A percentile compares a stretch with the other conserved stretches of the same genome.
Evolutionary conservation across 78 protist species (phyloP).

Genomic region (Isochrysis galbana): DNA sequence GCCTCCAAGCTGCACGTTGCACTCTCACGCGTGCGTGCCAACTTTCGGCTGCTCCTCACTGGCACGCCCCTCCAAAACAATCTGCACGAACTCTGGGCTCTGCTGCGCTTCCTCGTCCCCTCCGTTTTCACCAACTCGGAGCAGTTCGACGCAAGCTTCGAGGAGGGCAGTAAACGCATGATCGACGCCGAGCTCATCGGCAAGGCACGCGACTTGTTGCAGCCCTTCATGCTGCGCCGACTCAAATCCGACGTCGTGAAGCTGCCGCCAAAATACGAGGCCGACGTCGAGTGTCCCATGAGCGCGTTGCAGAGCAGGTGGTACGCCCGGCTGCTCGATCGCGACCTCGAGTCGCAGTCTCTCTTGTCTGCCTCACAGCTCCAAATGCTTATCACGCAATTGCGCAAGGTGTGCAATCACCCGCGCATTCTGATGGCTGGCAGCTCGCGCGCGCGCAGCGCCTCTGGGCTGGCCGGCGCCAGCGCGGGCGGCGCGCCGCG

Average conservation of each 20-base stretch:
- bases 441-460: neutral
- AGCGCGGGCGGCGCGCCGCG: too few relatives aligned
- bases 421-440: slow-evolving; percentile 69
- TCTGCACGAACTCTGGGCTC: slow-evolving; percentile 57
- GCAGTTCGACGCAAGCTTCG: slow-evolving; percentile 30
- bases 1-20: neutral
- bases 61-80: slow-evolving; percentile 75
- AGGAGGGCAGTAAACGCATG: neutral
- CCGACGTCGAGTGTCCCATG: slow-evolving; percentile 62
- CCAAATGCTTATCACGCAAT: neutral
- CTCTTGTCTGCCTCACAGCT: neutral
- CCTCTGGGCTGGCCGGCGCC: too few relatives aligned
- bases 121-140: neutral
- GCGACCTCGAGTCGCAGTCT: neutral
- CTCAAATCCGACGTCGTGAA: slow-evolving; percentile 87
- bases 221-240: slow-evolving; percentile 61
- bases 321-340: slow-evolving; percentile 48
- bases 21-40: neutral
- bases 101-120: slow-evolving; percentile 39
- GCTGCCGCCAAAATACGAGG: slow-evolving; percentile 86
- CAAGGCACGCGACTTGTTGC: slow-evolving; percentile 35
- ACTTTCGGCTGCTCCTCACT: slow-evolving; percentile 52
- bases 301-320: neutral
- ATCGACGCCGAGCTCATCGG: neutral
- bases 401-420: slow-evolving; percentile 68